Conservation (phyloP, 1,284 basidiomycete genomes). For the Blastosporella zonata region DNA sequence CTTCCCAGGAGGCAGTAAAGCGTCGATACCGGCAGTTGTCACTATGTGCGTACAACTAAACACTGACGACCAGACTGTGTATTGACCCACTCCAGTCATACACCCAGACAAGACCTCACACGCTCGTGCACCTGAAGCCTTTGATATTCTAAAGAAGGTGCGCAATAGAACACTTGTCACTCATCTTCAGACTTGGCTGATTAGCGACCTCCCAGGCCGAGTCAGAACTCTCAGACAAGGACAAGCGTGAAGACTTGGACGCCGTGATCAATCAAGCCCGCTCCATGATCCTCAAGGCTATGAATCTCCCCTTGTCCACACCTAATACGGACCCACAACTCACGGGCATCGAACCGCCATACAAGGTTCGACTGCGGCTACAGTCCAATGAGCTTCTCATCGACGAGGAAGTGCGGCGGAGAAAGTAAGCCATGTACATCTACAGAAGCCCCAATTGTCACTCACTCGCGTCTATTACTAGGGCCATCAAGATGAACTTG, state of each 20-base stretch:
- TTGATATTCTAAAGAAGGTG: slow-evolving; percentile 83
- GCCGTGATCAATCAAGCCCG: slow-evolving; percentile 74
- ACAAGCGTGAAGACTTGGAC: slow-evolving; percentile 75
- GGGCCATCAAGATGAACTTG: slow-evolving; percentile 81
- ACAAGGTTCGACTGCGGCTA: slow-evolving; percentile 58
- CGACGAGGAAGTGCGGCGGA: slow-evolving; percentile 75
- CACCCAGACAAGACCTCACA: slow-evolving; percentile 85
- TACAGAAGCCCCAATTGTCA: background rate
- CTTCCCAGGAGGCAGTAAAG: slow-evolving; percentile 72
- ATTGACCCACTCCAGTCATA: slow-evolving; percentile 53
- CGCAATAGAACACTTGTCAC: slow-evolving; percentile 8
- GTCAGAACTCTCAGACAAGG: slow-evolving; percentile 70
- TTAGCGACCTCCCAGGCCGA: slow-evolving; percentile 54
- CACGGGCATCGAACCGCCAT: slow-evolving; percentile 52
- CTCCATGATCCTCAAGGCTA: slow-evolving; percentile 52
- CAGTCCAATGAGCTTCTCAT: slow-evolving; percentile 78
- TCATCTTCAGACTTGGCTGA: background rate
- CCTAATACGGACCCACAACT: slow-evolving; percentile 55
- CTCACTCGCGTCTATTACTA: slow-evolving; percentile 24
- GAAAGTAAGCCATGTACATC: slow-evolving; percentile 52
- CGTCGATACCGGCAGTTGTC: slow-evolving; percentile 79
- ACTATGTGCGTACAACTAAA: slow-evolving; percentile 55
- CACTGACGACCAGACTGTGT: background rate
- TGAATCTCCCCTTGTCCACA: slow-evolving; percentile 56
- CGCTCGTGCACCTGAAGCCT: slow-evolving; percentile 76